These are phyloP conservation scores for Huiozyma sinensis DNA, from an alignment of 805 yeast species.

Conservation along the genomic window DNA sequence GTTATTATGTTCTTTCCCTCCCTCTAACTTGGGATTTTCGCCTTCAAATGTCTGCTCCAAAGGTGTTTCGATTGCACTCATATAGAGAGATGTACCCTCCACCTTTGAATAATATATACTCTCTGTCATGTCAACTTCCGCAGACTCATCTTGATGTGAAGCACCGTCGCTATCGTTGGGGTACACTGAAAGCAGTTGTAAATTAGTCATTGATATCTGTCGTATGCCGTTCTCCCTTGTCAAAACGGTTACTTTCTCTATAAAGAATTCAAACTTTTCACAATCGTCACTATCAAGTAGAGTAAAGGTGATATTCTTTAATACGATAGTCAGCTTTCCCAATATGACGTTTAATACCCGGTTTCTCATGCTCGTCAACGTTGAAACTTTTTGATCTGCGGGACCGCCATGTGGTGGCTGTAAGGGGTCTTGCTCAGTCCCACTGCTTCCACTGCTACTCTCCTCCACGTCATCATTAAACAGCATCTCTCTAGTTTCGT, in stretches of 20 bases:
- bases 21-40: slow-evolving; percentile 17
- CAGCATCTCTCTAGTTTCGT: background rate
- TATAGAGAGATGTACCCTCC: slow-evolving; percentile 58
- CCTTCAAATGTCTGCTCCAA: slow-evolving; percentile 9
- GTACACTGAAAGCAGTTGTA: background rate
- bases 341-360: slow-evolving; percentile 59
- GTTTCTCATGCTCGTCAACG: slow-evolving; percentile 44
- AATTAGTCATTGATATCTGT: slow-evolving; percentile 1
- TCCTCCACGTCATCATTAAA: slow-evolving; percentile 3
- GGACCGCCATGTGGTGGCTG: background rate
- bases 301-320: slow-evolving; percentile 38
- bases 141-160: background rate
- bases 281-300: slow-evolving; percentile 35
- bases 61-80: slow-evolving; percentile 59
- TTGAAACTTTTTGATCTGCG: background rate
- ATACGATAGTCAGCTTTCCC: slow-evolving; percentile 44
- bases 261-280: slow-evolving; percentile 22
- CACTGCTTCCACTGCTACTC: slow-evolving; percentile 11
- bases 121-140: slow-evolving; percentile 28
- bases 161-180: background rate
- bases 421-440: background rate
- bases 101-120: slow-evolving; percentile 59
- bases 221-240: slow-evolving; percentile 3
- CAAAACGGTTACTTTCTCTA: slow-evolving; percentile 17
- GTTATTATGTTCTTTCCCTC: background rate